These are phyloP conservation scores for Pyrus communis DNA, from an alignment of 306 rosid species.

Conservation along the genomic window DNA sequence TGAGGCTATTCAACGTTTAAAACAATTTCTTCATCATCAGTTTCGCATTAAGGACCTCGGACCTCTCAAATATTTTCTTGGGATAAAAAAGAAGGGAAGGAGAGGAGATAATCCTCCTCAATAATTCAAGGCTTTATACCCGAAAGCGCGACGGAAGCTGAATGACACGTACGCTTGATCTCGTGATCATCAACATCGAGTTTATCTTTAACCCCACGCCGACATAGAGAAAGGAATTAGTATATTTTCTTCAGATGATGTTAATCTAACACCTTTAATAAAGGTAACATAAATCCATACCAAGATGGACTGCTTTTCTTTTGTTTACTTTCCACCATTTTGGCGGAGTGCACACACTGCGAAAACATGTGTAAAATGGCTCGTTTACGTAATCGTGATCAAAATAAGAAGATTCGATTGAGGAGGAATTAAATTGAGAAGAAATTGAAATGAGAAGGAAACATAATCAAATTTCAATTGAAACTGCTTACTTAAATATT, in stretches of 20 bases:
- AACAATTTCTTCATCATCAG: too few species aligned
- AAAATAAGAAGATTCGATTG: too few species aligned
- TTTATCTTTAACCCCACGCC: conserved; percentile 25
- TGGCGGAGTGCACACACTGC: background rate
- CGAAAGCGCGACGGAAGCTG: conserved; percentile 18
- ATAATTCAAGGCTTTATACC: conserved; percentile 17
- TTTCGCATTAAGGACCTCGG: too few species aligned
- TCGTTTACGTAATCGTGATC: too few species aligned
- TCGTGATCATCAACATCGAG: conserved; percentile 12
- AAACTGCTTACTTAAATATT: too few species aligned
- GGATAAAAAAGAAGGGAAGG: too few species aligned
- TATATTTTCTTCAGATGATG: conserved; percentile 32
- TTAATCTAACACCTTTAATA: conserved; percentile 27
- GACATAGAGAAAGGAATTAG: conserved; percentile 11
- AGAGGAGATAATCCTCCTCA: too few species aligned
- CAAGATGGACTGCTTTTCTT: background rate
- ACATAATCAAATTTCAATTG: too few species aligned
- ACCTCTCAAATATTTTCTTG: too few species aligned
- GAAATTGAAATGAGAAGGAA: rapidly evolving
- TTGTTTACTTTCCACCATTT: background rate
- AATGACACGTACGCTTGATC: conserved; percentile 23
- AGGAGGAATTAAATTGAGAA: too few species aligned
- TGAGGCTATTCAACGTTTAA: too few species aligned
- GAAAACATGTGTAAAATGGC: background rate
- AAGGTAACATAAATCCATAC: conserved; percentile 20